Conservation (phyloP, 441 rosid genomes). For the Breynia disticha region DNA sequence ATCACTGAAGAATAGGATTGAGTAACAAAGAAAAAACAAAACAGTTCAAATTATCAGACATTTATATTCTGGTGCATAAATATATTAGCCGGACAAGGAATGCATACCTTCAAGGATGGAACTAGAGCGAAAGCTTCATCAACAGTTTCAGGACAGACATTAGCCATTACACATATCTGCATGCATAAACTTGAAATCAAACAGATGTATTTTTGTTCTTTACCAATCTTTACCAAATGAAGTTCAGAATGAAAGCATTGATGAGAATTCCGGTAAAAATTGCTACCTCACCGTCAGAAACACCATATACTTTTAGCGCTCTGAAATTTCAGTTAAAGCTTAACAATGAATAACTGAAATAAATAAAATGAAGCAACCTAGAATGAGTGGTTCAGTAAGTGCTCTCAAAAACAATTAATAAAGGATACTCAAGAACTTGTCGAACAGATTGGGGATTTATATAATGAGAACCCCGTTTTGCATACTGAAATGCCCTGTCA, state of each 20-base stretch:
- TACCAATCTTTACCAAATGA: background rate
- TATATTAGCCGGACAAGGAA: background rate
- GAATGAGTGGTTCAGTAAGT: conserved; percentile 1
- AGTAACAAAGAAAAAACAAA: too few relatives aligned
- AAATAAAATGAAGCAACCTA: conserved; percentile 2
- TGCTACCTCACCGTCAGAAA: conserved; percentile 64
- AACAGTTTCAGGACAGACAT: conserved; percentile 52
- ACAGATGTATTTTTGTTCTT: conserved; percentile 4
- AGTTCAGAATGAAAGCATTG: conserved; percentile 1
- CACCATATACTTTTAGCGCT: conserved; percentile 40
- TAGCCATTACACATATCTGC: conserved; percentile 56
- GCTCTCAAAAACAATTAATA: conserved; percentile 7
- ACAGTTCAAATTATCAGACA: too few relatives aligned
- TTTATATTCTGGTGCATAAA: background rate
- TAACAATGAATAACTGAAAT: conserved; percentile 14
- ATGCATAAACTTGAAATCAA: conserved; percentile 19
- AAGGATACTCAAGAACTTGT: conserved; percentile 73
- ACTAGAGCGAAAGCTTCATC: conserved; percentile 70
- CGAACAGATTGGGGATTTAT: conserved; percentile 49
- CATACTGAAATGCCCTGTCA: conserved; percentile 51
- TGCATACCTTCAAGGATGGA: conserved; percentile 61
- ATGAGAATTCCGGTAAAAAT: conserved; percentile 12
- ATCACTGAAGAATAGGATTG: too few relatives aligned
- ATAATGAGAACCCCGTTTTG: conserved; percentile 36
- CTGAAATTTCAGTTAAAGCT: conserved; percentile 48